These are phyloP conservation scores for Hypomyces perniciosus DNA, from an alignment of 2,329 filamentous ascomycete genomes.

Conservation along the genomic window DNA sequence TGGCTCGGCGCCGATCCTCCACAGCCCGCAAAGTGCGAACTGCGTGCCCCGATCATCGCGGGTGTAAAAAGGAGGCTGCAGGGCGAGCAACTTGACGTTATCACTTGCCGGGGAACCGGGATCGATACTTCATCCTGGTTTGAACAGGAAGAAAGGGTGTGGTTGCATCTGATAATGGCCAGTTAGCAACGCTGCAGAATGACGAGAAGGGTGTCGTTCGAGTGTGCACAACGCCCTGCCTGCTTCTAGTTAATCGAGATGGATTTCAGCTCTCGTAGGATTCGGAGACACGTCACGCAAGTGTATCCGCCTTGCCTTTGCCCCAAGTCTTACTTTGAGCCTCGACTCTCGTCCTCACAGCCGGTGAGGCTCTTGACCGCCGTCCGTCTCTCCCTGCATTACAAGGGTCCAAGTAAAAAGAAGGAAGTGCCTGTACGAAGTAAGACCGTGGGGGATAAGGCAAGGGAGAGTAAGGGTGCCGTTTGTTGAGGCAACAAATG, in stretches of 20 bases:
- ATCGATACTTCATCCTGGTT: no score
- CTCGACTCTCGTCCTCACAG: not conserved
- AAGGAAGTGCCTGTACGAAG: not conserved
- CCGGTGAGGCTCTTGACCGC: not conserved
- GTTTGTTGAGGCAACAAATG: not conserved
- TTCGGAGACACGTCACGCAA: no score
- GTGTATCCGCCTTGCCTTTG: no score
- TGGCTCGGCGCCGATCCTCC: not conserved
- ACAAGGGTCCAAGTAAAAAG: not conserved
- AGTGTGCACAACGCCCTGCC: no score
- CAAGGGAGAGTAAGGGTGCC: not conserved
- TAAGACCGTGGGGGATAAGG: not conserved
- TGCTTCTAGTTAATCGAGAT: no score
- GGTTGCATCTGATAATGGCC: no score
- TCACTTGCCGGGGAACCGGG: not conserved
- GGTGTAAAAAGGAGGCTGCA: no score
- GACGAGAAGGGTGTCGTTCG: no score
- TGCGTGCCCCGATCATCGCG: no score
- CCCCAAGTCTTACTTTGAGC: not conserved
- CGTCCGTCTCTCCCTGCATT: not conserved
- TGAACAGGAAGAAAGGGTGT: not conserved
- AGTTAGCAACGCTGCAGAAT: no score
- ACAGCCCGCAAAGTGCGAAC: no score
- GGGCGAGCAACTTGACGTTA: not conserved
- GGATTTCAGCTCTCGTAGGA: no score